Percentiles rank a stretch among this genome's conserved stretches.
Conservation (phyloP, 768 basidiomycete genomes). For the Asterophora parasitica region DNA sequence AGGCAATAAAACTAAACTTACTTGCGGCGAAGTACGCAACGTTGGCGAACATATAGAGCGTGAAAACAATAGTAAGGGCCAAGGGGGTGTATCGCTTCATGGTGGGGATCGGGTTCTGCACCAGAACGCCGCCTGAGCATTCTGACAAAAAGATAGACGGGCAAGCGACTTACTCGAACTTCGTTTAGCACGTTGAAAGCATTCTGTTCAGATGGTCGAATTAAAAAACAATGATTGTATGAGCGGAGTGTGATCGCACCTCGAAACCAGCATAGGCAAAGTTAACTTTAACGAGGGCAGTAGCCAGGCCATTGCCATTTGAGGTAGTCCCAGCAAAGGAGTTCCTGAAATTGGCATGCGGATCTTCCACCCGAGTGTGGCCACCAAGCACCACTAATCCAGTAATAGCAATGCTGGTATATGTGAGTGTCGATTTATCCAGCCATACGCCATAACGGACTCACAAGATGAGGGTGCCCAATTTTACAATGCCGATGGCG, state of each 20-base stretch:
- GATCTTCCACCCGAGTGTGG: conserved; percentile 49
- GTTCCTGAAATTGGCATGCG: conserved; percentile 52
- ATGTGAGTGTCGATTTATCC: no score
- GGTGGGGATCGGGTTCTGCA: no score
- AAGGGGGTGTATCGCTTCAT: conserved; percentile 38
- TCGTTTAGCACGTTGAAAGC: no score
- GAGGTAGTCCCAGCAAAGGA: conserved; percentile 52
- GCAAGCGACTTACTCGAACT: no score
- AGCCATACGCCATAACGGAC: neutral
- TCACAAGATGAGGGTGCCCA: conserved; percentile 27
- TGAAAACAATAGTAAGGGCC: conserved; percentile 41
- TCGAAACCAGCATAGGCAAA: conserved; percentile 35
- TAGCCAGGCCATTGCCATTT: conserved; percentile 39
- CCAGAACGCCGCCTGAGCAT: no score
- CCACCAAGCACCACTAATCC: conserved; percentile 60
- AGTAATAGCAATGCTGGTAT: conserved; percentile 41
- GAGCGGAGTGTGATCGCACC: conserved; percentile 15
- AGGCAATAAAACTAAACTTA: conserved; percentile 11
- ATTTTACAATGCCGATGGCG: conserved; percentile 29
- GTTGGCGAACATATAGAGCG: conserved; percentile 46
- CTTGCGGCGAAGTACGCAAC: conserved; percentile 35
- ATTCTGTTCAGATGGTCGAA: conserved; percentile 22
- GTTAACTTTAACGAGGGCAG: conserved; percentile 33
- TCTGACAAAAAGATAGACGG: no score
- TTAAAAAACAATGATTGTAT: no score